Conservation (phyloP, 257 asterid species). For the Haberlea rhodopensis region DNA sequence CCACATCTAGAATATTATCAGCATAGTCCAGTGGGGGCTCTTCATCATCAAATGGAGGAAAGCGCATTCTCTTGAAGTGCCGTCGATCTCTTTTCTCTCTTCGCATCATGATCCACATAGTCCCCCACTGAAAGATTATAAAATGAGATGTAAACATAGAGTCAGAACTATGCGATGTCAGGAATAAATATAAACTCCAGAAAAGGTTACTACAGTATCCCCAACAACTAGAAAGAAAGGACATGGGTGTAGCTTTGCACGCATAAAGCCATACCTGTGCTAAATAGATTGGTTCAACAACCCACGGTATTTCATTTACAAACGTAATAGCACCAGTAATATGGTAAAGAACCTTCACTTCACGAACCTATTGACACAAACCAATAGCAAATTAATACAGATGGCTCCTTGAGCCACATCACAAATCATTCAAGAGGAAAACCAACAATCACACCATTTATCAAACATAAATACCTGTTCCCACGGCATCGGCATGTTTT, state of each 20-base stretch:
- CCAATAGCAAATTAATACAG: conserved; percentile 20
- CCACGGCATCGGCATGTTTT: conserved; percentile 99
- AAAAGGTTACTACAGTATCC: not conserved
- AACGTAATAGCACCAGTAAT: conserved; percentile 98
- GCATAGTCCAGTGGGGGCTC: conserved; percentile 99
- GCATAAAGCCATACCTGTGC: conserved; percentile 67
- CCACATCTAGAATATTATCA: conserved; percentile 92
- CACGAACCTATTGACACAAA: conserved; percentile 67
- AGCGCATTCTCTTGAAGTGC: conserved; percentile 98
- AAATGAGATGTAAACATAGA: not conserved
- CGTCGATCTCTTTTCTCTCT: conserved; percentile 97
- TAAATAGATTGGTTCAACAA: conserved; percentile 92
- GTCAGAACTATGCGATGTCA: not conserved
- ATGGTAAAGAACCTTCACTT: conserved; percentile 91
- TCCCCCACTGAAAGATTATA: conserved; percentile 75
- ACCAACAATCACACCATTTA: not conserved
- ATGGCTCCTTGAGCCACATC: conserved; percentile 4
- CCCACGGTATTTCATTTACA: conserved; percentile 98
- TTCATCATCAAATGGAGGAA: conserved; percentile 99
- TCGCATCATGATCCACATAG: conserved; percentile 99
- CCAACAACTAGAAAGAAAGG: not conserved
- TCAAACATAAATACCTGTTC: conserved; percentile 65
- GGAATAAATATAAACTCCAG: not conserved
- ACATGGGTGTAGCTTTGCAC: not conserved
- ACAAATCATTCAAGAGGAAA: conserved; percentile 8